Base-by-base conservation (phyloP, 2,329 filamentous ascomycete species). In the Exserohilum rostratum region DNA sequence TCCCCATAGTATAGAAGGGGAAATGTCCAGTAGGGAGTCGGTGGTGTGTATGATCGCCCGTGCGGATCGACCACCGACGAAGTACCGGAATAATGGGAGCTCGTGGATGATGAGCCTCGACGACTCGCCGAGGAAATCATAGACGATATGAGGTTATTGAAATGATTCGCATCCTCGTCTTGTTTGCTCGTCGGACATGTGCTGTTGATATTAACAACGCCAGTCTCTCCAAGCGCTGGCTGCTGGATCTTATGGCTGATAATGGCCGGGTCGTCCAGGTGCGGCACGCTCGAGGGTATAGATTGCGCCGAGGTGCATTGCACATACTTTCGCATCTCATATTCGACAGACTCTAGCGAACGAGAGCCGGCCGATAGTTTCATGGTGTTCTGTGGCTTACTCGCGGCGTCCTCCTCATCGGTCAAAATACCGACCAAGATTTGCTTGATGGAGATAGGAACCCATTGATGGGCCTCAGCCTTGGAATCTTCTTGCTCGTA, bases 231-330 rank as follows among this genome's bases (percentile, higher is more conserved):
- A 11, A n/a, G 29, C 15, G 15, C 22, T 27, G 40, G 43, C 3
- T 13, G 20, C 15, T 30, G 1, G 10, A 35, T 22, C 35, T 29
- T 53, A 15, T 42, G 40, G 13, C 15, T n/a, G 2, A 53, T 0
- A 15, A 53, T 53, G 27, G 35, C 50, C 6, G 44, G 30, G 18
- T 53, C 44, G 5, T 13, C 29, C 6, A 47, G 7, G 4, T 46
- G 17, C 12, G 50, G 30, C 3, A 29, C 35, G 12, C n/a, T n/a
- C 1, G 17, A 12, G 12, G 20, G 9, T 10, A 11, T 25, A 10
- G 12, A 15, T 29, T 13, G 13, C 7, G 15, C 6, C 4, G 11
- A 5, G 37, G 20, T 39, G 2, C 3, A 35, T 6, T 35, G 33
- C 33, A 10, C 33, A n/a, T 9, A 6, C n/a, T 13, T 6, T 20